These are phyloP conservation scores for Pseudogymnoascus sp. DNA, from an alignment of 2,329 filamentous ascomycete species.

Conservation along the genomic window DNA sequence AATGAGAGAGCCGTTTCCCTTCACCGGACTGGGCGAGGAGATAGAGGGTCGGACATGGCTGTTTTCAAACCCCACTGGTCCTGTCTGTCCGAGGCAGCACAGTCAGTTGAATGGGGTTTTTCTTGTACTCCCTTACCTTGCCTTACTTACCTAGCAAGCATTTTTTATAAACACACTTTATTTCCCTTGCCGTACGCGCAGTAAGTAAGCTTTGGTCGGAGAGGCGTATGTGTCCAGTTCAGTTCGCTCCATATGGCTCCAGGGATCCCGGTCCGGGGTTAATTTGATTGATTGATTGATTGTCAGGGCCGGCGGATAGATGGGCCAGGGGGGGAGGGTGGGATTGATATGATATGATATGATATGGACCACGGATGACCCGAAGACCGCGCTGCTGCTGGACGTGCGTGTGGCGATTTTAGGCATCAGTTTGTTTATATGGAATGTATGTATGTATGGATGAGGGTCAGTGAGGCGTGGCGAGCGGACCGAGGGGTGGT, in stretches of 20 bases:
- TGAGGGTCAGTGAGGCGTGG: neutral
- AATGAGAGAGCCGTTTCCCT: neutral
- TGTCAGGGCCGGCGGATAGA: neutral
- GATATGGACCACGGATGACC: neutral
- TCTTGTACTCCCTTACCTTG: neutral
- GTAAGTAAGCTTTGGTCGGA: neutral
- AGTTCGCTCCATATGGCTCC: neutral
- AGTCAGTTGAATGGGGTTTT: neutral
- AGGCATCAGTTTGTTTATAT: neutral
- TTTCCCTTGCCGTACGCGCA: neutral
- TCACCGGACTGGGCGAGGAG: neutral
- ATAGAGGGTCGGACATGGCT: neutral
- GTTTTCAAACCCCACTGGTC: neutral
- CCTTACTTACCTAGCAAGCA: no score
- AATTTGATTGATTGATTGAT: neutral
- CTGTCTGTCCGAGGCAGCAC: neutral
- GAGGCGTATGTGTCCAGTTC: conserved; percentile 5
- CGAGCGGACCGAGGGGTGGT: neutral
- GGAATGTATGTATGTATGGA: neutral
- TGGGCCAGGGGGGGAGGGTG: neutral
- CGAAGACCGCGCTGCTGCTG: neutral
- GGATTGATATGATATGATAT: neutral
- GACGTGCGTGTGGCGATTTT: neutral
- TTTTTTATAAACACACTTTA: neutral
- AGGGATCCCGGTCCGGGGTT: neutral